phyloP scores from a whole-genome alignment of 257 asterid genomes.

The Solanum commersonii region DNA sequence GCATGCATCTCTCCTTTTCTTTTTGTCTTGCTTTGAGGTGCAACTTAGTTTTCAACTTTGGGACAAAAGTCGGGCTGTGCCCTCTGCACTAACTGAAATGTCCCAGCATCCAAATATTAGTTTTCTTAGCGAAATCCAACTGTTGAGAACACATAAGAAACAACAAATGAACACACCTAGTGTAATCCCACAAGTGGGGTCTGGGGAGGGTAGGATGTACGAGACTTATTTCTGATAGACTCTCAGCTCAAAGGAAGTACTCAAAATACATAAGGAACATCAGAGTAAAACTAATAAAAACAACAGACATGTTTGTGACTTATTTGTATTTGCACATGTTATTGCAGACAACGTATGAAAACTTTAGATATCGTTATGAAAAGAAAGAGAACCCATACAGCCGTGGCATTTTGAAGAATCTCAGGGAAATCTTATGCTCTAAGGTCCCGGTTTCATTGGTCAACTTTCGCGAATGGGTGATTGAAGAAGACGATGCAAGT shows the following conservation, averaged over 20 bases:
- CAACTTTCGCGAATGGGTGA: slow-evolving; percentile 69
- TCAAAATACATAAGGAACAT: background rate
- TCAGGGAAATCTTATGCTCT: slow-evolving; percentile 53
- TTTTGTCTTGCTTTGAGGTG: background rate
- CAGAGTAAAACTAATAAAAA: background rate
- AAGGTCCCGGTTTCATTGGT: slow-evolving; percentile 35
- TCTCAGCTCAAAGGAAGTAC: background rate
- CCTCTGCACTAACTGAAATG: background rate
- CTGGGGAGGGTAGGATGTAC: background rate
- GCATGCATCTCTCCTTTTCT: background rate
- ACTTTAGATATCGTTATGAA: slow-evolving; percentile 78
- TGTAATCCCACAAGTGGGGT: background rate
- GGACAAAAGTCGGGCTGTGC: background rate
- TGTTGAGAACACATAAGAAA: background rate
- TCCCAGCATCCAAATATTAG: background rate
- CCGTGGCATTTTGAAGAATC: slow-evolving; percentile 41
- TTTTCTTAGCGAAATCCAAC: background rate
- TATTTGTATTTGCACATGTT: background rate
- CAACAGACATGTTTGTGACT: background rate
- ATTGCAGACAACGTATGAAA: slow-evolving; percentile 82
- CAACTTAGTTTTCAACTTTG: background rate
- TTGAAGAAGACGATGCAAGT: slow-evolving; percentile 38
- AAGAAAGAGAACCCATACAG: slow-evolving; percentile 72
- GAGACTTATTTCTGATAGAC: background rate
- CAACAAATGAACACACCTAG: background rate